These are phyloP conservation scores for Malus sieversii DNA, from an alignment of 306 rosid species.

Conservation along the genomic window DNA sequence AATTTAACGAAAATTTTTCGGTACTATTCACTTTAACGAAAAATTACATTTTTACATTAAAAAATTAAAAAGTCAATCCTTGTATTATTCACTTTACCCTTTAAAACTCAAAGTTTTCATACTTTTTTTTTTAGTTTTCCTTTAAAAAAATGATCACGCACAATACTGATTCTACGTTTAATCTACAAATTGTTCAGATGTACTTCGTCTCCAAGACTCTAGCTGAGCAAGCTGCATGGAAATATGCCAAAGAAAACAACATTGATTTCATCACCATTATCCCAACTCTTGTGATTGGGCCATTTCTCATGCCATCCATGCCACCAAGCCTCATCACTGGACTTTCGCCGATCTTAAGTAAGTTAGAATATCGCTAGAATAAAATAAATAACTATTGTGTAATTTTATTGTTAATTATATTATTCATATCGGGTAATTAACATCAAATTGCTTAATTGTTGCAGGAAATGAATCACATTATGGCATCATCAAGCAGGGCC, in stretches of 20 bases:
- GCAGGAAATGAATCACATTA: slow-evolving; percentile 58
- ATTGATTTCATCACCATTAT: slow-evolving; percentile 48
- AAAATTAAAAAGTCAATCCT: too few relatives aligned
- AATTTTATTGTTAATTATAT: background rate
- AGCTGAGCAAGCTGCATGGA: slow-evolving; percentile 77
- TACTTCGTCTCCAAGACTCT: slow-evolving; percentile 71
- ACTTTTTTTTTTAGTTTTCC: too few relatives aligned
- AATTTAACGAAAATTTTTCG: too few relatives aligned
- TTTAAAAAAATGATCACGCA: background rate
- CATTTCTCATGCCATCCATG: slow-evolving; percentile 54
- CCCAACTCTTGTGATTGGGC: slow-evolving; percentile 67
- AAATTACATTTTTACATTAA: too few relatives aligned
- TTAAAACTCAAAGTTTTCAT: too few relatives aligned
- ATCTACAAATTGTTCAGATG: slow-evolving; percentile 32
- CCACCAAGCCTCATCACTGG: slow-evolving; percentile 70
- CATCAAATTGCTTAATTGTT: background rate
- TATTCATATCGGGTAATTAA: background rate
- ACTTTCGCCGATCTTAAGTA: slow-evolving; percentile 44
- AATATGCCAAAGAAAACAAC: slow-evolving; percentile 49
- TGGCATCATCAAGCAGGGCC: slow-evolving; percentile 52
- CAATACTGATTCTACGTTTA: too few relatives aligned
- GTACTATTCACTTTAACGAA: too few relatives aligned
- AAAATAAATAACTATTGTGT: background rate
- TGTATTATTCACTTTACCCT: too few relatives aligned
- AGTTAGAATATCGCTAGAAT: background rate